A percentile compares a stretch with the other conserved stretches of the same genome.
Conservation (phyloP, 2,329 filamentous ascomycete species). For the Orbilia quercus region DNA sequence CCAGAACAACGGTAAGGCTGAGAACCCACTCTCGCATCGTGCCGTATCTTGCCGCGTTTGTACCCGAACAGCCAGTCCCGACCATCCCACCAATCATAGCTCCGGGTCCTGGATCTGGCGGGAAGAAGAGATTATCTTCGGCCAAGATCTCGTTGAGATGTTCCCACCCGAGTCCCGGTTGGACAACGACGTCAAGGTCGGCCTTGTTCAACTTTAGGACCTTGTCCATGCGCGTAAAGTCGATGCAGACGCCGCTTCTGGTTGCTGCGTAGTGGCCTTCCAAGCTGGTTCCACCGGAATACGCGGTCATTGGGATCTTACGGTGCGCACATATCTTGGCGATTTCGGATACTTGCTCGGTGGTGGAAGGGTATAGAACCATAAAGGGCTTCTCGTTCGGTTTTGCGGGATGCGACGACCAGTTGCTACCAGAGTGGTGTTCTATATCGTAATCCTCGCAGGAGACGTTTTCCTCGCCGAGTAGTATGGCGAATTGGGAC, state of each 20-base stretch:
- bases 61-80: conserved; percentile 75
- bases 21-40: conserved; percentile 92
- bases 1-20: conserved; percentile 81
- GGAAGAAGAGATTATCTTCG: conserved; percentile 84
- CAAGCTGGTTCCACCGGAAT: conserved; percentile 86
- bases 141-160: conserved; percentile 80
- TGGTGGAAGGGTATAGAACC: conserved; percentile 79
- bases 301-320: conserved; percentile 84
- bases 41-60: conserved; percentile 82
- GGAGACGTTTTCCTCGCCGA: conserved; percentile 74
- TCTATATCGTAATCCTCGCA: conserved; percentile 70
- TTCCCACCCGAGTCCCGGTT: conserved; percentile 89
- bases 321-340: conserved; percentile 88
- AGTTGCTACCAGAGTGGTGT: conserved; percentile 71
- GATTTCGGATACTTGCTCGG: conserved; percentile 83
- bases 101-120: conserved; percentile 88
- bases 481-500: conserved; percentile 74
- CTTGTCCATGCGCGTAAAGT: conserved; percentile 86
- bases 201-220: conserved; percentile 80
- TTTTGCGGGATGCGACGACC: conserved; percentile 71
- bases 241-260: conserved; percentile 82
- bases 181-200: conserved; percentile 79
- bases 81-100: conserved; percentile 94
- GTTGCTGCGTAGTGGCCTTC: conserved; percentile 91
- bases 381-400: conserved; percentile 70